Base-by-base conservation (phyloP, 129 eudicot species). In the Kitagawia praeruptora region DNA sequence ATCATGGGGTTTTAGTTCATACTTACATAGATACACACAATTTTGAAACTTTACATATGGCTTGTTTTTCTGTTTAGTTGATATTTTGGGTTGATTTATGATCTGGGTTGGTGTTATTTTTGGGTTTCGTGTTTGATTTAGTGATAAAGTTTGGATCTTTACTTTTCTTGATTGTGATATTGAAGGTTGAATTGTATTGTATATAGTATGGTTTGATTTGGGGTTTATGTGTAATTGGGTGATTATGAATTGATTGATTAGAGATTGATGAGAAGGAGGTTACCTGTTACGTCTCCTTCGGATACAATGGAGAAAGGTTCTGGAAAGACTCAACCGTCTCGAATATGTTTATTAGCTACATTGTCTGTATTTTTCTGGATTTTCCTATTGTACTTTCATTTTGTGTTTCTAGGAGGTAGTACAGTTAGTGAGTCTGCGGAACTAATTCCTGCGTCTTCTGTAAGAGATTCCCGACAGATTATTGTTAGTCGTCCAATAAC, bases 211-310 rank as follows among this genome's bases (percentile, higher is more conserved):
- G 27, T 80, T 79, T 49, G 64, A 34, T 85, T 40, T 49, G 79
- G 82, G 82, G 76, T 47, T 80, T 70, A 46, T 46, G 67, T 42
- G 37, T 56, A 40, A 11, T 31, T 2, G 38, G 75, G 53, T 25
- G 10, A 40, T 66, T 39, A 75, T 10, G 49, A 45, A n/a, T 72
- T 19, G 31, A 77, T 75, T 61, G 69, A 63, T 64, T 77, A 44
- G n/a, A 41, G 81, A 82, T 84, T 85, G 79, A 92, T 92, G 98
- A 90, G 97, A 87, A 93, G 96, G 80, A 91, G 96, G 78, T 80
- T 85, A 51, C 88, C 93, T 87, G 81, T 76, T 64, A 75, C 40
- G 37, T 44, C 81, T 27, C 42, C 84, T 28, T 31, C 82, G 38
- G 87, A 80, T 27, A 85, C 38, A 38, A 93, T 91, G 97, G 98